Evolutionary conservation across 1,284 basidiomycete genomes (phyloP), one percentile per base, ranked within the genome.

Genomic region (Ustilago curta): DNA sequence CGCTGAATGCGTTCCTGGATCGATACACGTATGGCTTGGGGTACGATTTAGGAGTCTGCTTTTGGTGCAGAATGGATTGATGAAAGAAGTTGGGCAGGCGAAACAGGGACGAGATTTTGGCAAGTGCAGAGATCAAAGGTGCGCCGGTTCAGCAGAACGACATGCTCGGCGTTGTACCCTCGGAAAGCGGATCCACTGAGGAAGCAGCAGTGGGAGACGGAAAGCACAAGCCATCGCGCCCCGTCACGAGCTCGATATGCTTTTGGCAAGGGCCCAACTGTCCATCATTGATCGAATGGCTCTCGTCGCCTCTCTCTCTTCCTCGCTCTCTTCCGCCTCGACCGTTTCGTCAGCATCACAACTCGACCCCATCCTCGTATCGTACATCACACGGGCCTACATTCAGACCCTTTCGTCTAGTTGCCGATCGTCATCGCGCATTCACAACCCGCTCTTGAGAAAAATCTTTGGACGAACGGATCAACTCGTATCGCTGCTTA

Each of bases 261-360:
- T 58, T n/a, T 47, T 75, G 3, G 68, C 64, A 8, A 37, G 65
- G 11, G 74, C 74, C 3, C 54, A 60, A 23, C 29, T 76, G 0
- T 37, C 43, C 16, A 57, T 76, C 49, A 65, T 76, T 23, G 74
- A 76, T 25, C 58, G 74, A 0, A 76, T 76, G 74, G 23, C 59
- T 2, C 23, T 72, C 19, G 35, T 63, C 29, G 48, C 59, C 3
- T 31, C 61, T 1, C 65, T 72, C 6, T 57, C 70, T 3, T 16
- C 59, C 21, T 29, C 47, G 11, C 45, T 57, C 4, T 27, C 48
- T 21, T 37, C 48, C 9, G 2, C 50, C 3, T 6, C 32, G 1
- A 6, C 25, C n/a, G 3, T n/a, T 29, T 29, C 54, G 14, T 23
- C 32, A n/a, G 40, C 35, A 19, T 16, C 29, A 11, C 39, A 44